Percentiles rank a stretch among this genome's conserved stretches.
These are phyloP conservation scores for Acacia crassicarpa DNA, from an alignment of 306 rosid species.

Conservation along the genomic window DNA sequence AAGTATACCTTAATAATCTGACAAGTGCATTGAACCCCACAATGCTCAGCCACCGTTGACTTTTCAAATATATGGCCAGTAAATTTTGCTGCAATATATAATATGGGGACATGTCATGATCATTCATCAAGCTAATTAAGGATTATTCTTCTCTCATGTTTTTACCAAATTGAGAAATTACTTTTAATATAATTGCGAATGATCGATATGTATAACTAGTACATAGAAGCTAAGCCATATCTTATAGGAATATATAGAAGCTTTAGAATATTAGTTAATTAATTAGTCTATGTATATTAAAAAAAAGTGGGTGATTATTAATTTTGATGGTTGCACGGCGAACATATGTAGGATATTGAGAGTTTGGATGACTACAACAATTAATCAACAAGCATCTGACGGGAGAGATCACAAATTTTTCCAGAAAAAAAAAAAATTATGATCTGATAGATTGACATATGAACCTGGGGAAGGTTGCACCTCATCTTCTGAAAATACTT, in stretches of 20 bases:
- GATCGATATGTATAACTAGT: neutral
- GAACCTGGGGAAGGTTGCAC: slow-evolving; percentile 42
- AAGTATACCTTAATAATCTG: neutral
- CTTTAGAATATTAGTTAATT: neutral
- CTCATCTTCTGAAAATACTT: slow-evolving; percentile 6
- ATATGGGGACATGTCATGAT: neutral
- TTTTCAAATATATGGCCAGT: neutral
- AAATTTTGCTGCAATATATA: neutral
- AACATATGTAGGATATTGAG: neutral
- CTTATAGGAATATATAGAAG: neutral
- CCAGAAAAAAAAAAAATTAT: slow-evolving; percentile 29
- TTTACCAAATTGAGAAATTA: neutral
- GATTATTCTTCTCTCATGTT: neutral
- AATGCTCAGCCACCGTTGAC: neutral
- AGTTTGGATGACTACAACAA: neutral
- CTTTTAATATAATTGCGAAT: neutral
- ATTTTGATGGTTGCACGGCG: neutral
- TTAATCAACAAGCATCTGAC: neutral
- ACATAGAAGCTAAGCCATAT: too few relatives aligned
- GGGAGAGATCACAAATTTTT: slow-evolving; percentile 1
- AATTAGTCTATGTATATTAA: neutral
- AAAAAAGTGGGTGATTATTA: neutral
- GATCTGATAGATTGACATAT: neutral
- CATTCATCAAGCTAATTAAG: too few relatives aligned
- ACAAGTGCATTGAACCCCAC: neutral